Conservation (phyloP, 768 basidiomycete species). For the Crepidotus variabilis region DNA sequence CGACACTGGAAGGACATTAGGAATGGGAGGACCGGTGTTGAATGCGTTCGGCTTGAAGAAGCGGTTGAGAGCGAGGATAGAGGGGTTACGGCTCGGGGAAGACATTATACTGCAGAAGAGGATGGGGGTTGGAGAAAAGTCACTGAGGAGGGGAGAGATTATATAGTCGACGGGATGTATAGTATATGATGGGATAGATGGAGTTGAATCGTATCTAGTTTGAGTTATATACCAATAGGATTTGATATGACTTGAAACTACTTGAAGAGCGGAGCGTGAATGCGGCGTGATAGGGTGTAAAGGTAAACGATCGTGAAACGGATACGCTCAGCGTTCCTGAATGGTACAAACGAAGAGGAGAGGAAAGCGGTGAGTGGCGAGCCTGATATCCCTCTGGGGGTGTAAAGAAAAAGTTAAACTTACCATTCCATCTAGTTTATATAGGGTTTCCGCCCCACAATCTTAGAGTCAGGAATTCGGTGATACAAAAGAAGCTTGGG, state of each 20-base stretch:
- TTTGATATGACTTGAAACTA: neutral
- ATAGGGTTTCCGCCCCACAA: neutral
- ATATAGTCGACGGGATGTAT: neutral
- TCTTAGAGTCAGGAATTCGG: neutral
- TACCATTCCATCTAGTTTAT: neutral
- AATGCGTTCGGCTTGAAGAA: neutral
- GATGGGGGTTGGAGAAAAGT: neutral
- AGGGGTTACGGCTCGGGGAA: neutral
- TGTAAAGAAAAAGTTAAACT: neutral
- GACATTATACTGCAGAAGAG: neutral
- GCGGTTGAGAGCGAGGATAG: neutral
- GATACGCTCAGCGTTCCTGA: neutral
- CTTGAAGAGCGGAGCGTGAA: too few relatives aligned
- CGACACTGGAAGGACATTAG: neutral
- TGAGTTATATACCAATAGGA: neutral
- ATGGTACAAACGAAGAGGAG: neutral
- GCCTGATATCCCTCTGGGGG: neutral
- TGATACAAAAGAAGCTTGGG: neutral
- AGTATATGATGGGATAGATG: too few relatives aligned
- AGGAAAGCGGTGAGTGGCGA: neutral
- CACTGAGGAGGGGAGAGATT: neutral
- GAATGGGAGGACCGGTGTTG: neutral
- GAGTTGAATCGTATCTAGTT: too few relatives aligned
- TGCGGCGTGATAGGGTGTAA: neutral
- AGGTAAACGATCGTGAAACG: neutral